Percentiles rank a stretch among this genome's conserved stretches.
These are phyloP conservation scores for Clonostachys rosea DNA, from an alignment of 2,329 filamentous ascomycete species.

Conservation along the genomic window DNA sequence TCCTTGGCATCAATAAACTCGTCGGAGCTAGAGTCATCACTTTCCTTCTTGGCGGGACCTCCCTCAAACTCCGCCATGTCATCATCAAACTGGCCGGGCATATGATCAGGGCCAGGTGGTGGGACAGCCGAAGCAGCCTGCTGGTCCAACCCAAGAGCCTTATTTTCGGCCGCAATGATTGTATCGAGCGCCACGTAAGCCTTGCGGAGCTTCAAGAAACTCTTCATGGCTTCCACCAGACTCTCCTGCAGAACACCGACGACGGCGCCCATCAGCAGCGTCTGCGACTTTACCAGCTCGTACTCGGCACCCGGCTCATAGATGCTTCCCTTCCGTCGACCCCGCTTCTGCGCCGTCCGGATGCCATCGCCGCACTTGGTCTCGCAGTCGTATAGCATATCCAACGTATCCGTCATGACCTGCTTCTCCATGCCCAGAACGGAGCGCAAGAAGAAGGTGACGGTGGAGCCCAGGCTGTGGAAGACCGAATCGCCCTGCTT, in stretches of 20 bases:
- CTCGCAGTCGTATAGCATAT: conserved; percentile 71
- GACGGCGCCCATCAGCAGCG: conserved; percentile 85
- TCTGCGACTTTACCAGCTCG: conserved; percentile 75
- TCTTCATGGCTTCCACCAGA: conserved; percentile 82
- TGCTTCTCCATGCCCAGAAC: conserved; percentile 90
- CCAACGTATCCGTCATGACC: conserved; percentile 77
- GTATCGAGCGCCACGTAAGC: conserved; percentile 79
- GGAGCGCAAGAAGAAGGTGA: conserved; percentile 80
- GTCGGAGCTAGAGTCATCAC: conserved; percentile 10
- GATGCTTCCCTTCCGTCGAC: conserved; percentile 33
- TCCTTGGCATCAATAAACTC: conserved; percentile 53
- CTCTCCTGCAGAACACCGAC: conserved; percentile 89
- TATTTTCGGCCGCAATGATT: conserved; percentile 71
- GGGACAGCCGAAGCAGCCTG: neutral
- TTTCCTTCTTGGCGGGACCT: neutral
- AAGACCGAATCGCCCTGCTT: conserved; percentile 76
- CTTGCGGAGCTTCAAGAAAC: conserved; percentile 89
- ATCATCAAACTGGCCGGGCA: conserved; percentile 15
- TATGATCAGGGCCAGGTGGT: too few species aligned
- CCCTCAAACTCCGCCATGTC: conserved; percentile 13
- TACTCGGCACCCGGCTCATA: conserved; percentile 87
- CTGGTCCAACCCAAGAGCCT: conserved; percentile 14
- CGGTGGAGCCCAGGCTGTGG: conserved; percentile 76
- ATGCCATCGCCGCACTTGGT: conserved; percentile 71
- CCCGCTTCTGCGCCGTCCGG: conserved; percentile 66